A percentile compares a stretch with the other conserved stretches of the same genome.
phyloP scores from a whole-genome alignment of 2,329 filamentous ascomycete genomes.

The Alternaria arborescens region DNA sequence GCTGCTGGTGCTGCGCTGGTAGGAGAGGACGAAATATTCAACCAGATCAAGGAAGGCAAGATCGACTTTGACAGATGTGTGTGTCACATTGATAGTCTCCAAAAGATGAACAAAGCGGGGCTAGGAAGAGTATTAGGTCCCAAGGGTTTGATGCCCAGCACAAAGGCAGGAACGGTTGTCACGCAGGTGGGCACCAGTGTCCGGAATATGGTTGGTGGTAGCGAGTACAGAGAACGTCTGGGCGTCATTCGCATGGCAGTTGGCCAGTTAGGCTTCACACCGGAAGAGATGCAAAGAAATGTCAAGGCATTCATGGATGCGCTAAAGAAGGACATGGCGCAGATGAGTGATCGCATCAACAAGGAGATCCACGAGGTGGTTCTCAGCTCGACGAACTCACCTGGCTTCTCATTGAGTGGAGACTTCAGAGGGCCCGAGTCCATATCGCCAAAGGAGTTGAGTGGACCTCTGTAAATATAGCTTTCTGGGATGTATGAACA shows the following conservation, averaged over 20 bases:
- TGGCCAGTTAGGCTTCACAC: slow-evolving; percentile 87
- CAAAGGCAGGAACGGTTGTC: slow-evolving; percentile 88
- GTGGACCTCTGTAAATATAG: slow-evolving; percentile 43
- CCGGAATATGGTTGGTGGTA: slow-evolving; percentile 81
- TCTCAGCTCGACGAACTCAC: slow-evolving; percentile 84
- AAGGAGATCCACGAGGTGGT: slow-evolving; percentile 82
- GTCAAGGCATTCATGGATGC: slow-evolving; percentile 78
- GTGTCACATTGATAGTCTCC: slow-evolving; percentile 80
- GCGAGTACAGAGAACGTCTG: slow-evolving; percentile 84
- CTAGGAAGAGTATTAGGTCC: slow-evolving; percentile 86
- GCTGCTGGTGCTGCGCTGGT: slow-evolving; percentile 82
- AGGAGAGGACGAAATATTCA: slow-evolving; percentile 86
- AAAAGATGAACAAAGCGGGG: slow-evolving; percentile 80
- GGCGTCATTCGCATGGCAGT: slow-evolving; percentile 90
- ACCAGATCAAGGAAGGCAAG: slow-evolving; percentile 75
- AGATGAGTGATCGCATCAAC: slow-evolving; percentile 68
- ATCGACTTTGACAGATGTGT: slow-evolving; percentile 91
- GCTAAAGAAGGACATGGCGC: slow-evolving; percentile 79
- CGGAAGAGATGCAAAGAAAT: slow-evolving; percentile 85
- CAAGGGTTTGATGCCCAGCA: slow-evolving; percentile 88
- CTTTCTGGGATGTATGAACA: slow-evolving; percentile 41
- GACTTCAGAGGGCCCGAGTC: slow-evolving; percentile 67
- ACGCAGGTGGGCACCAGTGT: slow-evolving; percentile 79
- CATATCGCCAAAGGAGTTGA: slow-evolving; percentile 51
- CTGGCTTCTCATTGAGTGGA: slow-evolving; percentile 86